A percentile compares a stretch with the other conserved stretches of the same genome.
phyloP scores from a whole-genome alignment of 1,139 yeast species.

The Taphrina flavorubra region DNA sequence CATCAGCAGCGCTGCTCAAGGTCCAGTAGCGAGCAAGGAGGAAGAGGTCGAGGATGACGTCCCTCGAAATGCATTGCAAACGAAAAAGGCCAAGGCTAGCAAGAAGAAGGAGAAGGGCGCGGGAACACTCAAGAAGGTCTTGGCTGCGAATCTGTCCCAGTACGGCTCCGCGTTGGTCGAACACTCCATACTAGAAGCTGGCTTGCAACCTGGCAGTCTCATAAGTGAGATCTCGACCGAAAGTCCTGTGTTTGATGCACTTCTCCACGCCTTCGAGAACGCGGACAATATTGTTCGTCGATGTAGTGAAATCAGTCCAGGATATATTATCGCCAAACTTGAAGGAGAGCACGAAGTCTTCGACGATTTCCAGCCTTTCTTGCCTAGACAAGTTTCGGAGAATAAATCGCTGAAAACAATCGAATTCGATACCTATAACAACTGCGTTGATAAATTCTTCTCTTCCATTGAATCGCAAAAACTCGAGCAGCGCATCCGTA shows the following conservation, averaged over 20 bases:
- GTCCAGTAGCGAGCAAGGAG: slow-evolving; percentile 12
- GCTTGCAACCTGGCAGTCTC: slow-evolving; percentile 51
- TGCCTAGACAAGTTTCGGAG: slow-evolving; percentile 59
- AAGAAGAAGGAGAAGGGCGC: slow-evolving; percentile 48
- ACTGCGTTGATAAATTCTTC: slow-evolving; percentile 80
- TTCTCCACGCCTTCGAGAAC: slow-evolving; percentile 58
- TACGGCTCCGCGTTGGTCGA: slow-evolving; percentile 79
- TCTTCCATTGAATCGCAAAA: slow-evolving; percentile 85
- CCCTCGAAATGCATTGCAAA: slow-evolving; percentile 19
- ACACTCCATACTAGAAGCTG: slow-evolving; percentile 51
- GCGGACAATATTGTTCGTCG: slow-evolving; percentile 56
- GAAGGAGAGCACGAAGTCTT: slow-evolving; percentile 53
- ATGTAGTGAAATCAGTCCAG: slow-evolving; percentile 54
- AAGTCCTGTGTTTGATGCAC: slow-evolving; percentile 26
- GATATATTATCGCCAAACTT: slow-evolving; percentile 70
- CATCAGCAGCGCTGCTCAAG: slow-evolving; percentile 6
- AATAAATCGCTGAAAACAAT: slow-evolving; percentile 51
- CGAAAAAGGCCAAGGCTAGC: slow-evolving; percentile 21
- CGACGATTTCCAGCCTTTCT: slow-evolving; percentile 87
- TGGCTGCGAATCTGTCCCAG: slow-evolving; percentile 72
- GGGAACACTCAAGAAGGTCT: slow-evolving; percentile 69
- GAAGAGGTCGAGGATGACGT: slow-evolving; percentile 31
- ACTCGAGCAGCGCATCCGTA: slow-evolving; percentile 71
- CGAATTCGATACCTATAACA: slow-evolving; percentile 68
- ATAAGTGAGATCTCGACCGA: slow-evolving; percentile 58